Base-by-base conservation (phyloP, 1,284 basidiomycete genomes). In the Psilocybe mexicana region DNA sequence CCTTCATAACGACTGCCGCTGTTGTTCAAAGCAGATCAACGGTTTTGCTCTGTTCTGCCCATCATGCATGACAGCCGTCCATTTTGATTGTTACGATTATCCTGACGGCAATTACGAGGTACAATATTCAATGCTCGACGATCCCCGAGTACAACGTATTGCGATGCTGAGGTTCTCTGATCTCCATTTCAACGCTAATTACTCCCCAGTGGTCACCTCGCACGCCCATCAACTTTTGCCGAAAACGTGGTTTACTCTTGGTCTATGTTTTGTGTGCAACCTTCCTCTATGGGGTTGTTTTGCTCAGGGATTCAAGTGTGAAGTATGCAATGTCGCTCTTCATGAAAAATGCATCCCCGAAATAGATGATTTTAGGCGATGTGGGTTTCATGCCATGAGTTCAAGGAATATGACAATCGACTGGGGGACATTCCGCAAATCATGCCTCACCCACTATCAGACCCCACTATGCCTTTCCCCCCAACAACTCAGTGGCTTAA, bases 71-170 rank as follows among this genome's bases (percentile, higher is more conserved):
- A 85, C 81, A 59, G 71, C 77, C 2, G 82, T 89, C 5, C 88
- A 91, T 67, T 83, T 88, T 61, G 84, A 86, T 64, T 91, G 88
- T 70, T 90, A 90, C 65, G 85, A 89, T 65, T 79, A 84, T 62
- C 83, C 85, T 11, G 79, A 82, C 50, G 88, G 88, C 18, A 86
- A 79, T 65, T 73, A 78, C 58, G 70, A 84, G 58, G 70, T 79
- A 6, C 78, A 86, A 59, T 88, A 88, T 63, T 68, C 77, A 3
- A 69, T 78, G 57, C 67, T 70, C 12, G 66, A 76, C 12, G 81
- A 84, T 60, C 62, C 69, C 24, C 74, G 76, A 57, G 72, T 79
- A 6, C 81, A 81, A 65, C 83, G 80, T 52, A 76, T 88, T 43
- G 86, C 83, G 2, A 78, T 86, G 62, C 78, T 82, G 65, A 80